phyloP scores from a whole-genome alignment of 2,329 filamentous ascomycete genomes.

The Cladophialophora exuberans region DNA sequence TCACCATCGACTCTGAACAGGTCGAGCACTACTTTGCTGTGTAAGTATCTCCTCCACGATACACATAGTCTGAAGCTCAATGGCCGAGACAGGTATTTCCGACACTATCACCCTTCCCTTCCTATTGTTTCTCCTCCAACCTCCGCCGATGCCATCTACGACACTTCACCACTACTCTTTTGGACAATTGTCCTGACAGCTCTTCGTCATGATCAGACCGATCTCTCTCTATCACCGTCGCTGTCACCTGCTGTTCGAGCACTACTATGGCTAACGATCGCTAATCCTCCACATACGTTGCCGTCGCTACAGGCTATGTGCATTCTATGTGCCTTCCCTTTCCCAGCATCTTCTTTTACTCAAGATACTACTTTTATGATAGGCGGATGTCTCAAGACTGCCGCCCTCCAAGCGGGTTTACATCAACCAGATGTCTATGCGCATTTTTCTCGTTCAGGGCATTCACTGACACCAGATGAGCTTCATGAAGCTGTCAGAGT shows the following conservation, averaged over 20 bases:
- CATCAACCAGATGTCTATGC: too few species aligned
- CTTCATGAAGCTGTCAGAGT: too few species aligned
- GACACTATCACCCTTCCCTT: not conserved
- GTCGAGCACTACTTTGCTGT: not conserved
- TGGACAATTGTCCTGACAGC: constrained; percentile 10
- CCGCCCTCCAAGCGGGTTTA: constrained; percentile 28
- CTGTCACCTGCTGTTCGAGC: constrained; percentile 1
- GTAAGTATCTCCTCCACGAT: not conserved
- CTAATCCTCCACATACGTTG: constrained; percentile 4
- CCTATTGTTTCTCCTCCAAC: not conserved
- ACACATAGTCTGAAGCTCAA: not conserved
- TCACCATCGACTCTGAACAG: not conserved
- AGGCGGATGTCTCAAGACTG: constrained; percentile 22
- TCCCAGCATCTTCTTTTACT: constrained; percentile 29
- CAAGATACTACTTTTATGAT: constrained; percentile 26
- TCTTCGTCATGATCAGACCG: constrained; percentile 3
- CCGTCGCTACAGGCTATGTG: constrained; percentile 19
- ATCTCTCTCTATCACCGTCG: not conserved
- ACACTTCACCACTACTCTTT: constrained; percentile 3
- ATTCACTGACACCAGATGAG: too few species aligned
- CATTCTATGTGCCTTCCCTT: constrained; percentile 31
- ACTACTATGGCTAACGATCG: constrained; percentile 11
- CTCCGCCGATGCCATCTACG: not conserved
- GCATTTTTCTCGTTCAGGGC: too few species aligned
- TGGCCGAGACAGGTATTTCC: not conserved